Percentiles rank a stretch among this genome's conserved stretches.
Evolutionary conservation across 768 basidiomycete species (phyloP).

Genomic region (Pleurotus pulmonarius): DNA sequence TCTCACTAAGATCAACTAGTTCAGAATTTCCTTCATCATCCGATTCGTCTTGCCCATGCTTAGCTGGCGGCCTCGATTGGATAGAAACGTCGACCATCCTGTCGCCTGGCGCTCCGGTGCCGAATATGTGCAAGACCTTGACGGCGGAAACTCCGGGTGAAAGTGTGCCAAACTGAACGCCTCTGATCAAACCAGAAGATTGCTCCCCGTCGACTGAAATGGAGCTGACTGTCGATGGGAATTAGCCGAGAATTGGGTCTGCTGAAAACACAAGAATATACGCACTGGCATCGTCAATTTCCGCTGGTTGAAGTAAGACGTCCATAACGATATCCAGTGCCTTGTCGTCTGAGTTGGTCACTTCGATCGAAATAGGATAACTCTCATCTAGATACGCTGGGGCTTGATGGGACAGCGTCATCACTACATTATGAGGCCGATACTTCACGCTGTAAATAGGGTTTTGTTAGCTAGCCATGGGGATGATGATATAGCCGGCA

Average conservation of each 20-base stretch:
- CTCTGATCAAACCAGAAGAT: conserved; percentile 75
- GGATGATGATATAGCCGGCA: no score
- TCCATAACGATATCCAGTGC: conserved; percentile 69
- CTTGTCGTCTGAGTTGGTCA: conserved; percentile 70
- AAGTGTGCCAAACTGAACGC: conserved; percentile 62
- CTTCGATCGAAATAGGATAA: conserved; percentile 67
- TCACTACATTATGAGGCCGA: conserved; percentile 52
- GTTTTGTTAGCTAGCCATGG: not conserved
- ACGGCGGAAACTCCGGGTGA: conserved; percentile 49
- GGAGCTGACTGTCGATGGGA: conserved; percentile 42
- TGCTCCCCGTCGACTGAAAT: conserved; percentile 59
- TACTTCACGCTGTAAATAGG: conserved; percentile 49
- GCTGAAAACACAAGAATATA: conserved; percentile 1
- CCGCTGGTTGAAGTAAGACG: conserved; percentile 76
- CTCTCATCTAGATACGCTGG: conserved; percentile 82
- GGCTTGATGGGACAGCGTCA: conserved; percentile 53
- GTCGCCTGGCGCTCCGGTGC: conserved; percentile 61
- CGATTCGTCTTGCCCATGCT: conserved; percentile 9
- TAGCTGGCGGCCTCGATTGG: conserved; percentile 44
- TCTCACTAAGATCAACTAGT: conserved; percentile 47
- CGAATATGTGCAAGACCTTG: conserved; percentile 64
- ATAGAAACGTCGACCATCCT: conserved; percentile 80
- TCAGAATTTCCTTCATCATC: conserved; percentile 14
- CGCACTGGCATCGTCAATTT: conserved; percentile 69
- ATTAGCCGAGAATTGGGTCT: not conserved